Conservation (phyloP, 2,329 filamentous ascomycete genomes). For the Lachnellula willkommii region DNA sequence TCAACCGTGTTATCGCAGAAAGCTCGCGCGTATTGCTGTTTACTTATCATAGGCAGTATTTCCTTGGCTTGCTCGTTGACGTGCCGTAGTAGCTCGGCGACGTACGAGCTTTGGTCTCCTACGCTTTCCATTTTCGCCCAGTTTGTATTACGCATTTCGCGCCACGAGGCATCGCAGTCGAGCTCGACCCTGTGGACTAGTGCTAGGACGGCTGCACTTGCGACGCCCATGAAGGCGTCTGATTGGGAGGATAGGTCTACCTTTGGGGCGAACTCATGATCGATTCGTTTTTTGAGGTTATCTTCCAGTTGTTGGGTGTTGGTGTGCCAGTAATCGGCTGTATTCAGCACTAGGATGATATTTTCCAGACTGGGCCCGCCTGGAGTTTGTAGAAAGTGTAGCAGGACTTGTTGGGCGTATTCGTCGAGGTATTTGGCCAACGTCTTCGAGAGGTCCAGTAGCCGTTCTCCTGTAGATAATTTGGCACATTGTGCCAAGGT, state of each 20-base stretch:
- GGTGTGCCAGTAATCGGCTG: constrained; percentile 92
- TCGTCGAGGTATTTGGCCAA: constrained; percentile 92
- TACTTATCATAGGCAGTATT: constrained; percentile 71
- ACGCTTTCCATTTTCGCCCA: constrained; percentile 94
- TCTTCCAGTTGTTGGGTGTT: constrained; percentile 93
- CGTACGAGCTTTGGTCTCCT: constrained; percentile 89
- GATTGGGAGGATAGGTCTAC: constrained; percentile 91
- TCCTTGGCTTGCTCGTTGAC: constrained; percentile 68
- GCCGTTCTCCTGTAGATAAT: constrained; percentile 80
- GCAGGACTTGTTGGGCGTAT: constrained; percentile 87
- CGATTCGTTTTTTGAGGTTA: constrained; percentile 86
- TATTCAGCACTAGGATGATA: constrained; percentile 83
- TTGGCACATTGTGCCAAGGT: constrained; percentile 93
- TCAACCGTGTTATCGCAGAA: constrained; percentile 97
- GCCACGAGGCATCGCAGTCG: constrained; percentile 81
- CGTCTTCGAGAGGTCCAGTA: constrained; percentile 78
- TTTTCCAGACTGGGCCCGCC: constrained; percentile 62
- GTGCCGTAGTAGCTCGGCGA: constrained; percentile 70
- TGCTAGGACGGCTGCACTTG: constrained; percentile 76
- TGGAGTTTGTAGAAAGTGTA: constrained; percentile 56
- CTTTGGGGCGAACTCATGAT: constrained; percentile 65
- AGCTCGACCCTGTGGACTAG: constrained; percentile 80
- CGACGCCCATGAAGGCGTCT: constrained; percentile 92
- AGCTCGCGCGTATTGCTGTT: constrained; percentile 88
- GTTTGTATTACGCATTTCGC: constrained; percentile 93